These are phyloP conservation scores for Hymenoscyphus repandus DNA, from an alignment of 2,329 filamentous ascomycete genomes.

Conservation along the genomic window DNA sequence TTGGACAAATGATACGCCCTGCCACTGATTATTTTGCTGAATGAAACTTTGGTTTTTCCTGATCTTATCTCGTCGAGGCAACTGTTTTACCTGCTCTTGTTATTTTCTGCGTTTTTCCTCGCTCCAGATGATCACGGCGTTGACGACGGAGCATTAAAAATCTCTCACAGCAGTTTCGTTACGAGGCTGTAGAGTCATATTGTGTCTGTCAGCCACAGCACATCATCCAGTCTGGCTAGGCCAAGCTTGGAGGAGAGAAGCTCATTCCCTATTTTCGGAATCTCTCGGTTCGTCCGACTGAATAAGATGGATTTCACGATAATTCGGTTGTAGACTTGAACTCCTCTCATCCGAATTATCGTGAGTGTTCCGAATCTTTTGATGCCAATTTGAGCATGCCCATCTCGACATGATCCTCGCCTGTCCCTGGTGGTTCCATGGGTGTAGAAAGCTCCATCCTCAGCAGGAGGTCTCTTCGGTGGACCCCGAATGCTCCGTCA, in stretches of 20 bases:
- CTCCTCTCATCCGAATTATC: slow-evolving; percentile 13
- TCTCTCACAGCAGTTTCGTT: slow-evolving; percentile 6
- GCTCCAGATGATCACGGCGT: slow-evolving; percentile 15
- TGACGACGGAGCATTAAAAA: slow-evolving; percentile 8
- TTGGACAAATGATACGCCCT: neutral
- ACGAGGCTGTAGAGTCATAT: slow-evolving; percentile 3
- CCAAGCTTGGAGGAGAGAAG: too few relatives aligned
- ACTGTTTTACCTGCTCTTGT: neutral
- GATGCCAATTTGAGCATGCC: slow-evolving; percentile 20
- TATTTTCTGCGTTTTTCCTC: slow-evolving; percentile 5
- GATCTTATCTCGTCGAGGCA: neutral
- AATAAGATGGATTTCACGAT: slow-evolving; percentile 8
- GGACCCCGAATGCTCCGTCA: neutral
- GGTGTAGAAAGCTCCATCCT: neutral
- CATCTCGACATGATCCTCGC: neutral
- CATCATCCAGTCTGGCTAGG: too few relatives aligned
- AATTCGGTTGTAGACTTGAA: slow-evolving; percentile 9
- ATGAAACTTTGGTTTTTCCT: neutral
- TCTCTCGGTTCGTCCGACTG: neutral
- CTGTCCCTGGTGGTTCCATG: too few relatives aligned
- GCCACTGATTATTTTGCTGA: neutral
- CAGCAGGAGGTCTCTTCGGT: neutral
- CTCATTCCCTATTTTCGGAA: too few relatives aligned
- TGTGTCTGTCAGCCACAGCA: too few relatives aligned
- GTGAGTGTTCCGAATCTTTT: slow-evolving; percentile 25